Evolutionary conservation across 192 early-diverging fungal genomes (phyloP), one percentile per base, ranked within the genome.

Genomic region (Mortierella alpina): DNA sequence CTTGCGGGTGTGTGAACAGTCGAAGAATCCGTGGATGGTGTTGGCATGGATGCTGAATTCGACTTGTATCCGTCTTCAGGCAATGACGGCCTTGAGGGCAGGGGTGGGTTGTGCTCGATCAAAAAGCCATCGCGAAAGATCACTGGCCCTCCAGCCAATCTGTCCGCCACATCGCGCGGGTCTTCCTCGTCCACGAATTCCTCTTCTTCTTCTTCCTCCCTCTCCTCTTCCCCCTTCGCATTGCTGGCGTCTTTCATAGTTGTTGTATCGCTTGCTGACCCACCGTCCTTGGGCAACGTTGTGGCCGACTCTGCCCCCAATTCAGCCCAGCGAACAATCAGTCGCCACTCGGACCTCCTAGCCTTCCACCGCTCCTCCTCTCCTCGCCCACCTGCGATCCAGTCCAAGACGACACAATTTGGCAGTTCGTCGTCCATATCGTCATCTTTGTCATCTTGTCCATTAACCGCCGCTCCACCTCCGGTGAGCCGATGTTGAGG

Each of bases 101-200:
- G 42, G 61, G 75, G 40, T 61, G 78, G 70, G 63, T 84, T 47
- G 72, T 81, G 65, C 68, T 87, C 59, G 68, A 75, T 69, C 62
- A 66, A 59, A 93, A 96, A 58, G 59, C 78, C 95, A 17, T 79
- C 75, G 23, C 75, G 57, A 20, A 79, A 79, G 47, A 79, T 57
- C 14, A 79, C 67, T 15, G 75, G 72, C 39, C 78, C 73, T 54
- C 65, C 60, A 22, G 72, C 75, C 6, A 49, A 11, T 12, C 75
- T 51, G 9, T 79, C 75, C 9, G 75, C 75, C 8, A 79, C 50
- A 49, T 79, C 75, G 17, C 75, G 62, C 47, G 75, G 75, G 63
- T 79, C 75, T 31, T 79, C 75, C 39, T 79, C 75, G 7, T 79
- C 75, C 15, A 71, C 61, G 39, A 56, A 76, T 22, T 67, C 64